Conservation (phyloP, 2,329 filamentous ascomycete genomes). For the Botrytis cinerea region DNA sequence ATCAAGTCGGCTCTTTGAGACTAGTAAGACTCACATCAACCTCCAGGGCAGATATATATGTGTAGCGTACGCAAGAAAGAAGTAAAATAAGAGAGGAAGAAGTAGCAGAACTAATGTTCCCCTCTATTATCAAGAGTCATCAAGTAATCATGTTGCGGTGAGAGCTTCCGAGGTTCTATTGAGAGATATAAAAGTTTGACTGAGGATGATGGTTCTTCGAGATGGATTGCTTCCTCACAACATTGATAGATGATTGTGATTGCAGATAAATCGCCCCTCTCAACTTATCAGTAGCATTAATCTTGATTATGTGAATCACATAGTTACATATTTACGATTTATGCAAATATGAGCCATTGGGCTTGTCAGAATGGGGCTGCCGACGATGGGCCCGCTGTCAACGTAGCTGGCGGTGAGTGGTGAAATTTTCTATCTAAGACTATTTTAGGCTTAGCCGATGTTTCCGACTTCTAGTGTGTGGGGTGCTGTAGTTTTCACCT, state of each 20-base stretch:
- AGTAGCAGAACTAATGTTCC: conserved; percentile 16
- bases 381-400: conserved; percentile 5
- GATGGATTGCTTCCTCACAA: not conserved
- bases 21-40: not conserved
- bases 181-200: conserved; percentile 9
- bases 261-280: conserved; percentile 7
- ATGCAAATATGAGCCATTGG: conserved; percentile 13
- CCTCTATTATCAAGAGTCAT: conserved; percentile 13
- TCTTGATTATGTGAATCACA: not conserved
- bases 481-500: not conserved
- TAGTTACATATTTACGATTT: conserved; percentile 2
- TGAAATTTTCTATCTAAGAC: not conserved
- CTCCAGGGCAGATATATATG: conserved; percentile 8
- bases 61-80: not conserved
- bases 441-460: not conserved
- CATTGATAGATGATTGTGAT: conserved; percentile 2
- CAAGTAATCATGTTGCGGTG: conserved; percentile 24
- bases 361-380: conserved; percentile 10
- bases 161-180: conserved; percentile 12
- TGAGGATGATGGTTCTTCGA: not conserved
- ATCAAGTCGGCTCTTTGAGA: not conserved
- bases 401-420: conserved; percentile 25
- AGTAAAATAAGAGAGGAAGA: conserved; percentile 6
- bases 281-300: conserved; percentile 18
- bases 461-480: not conserved